These are phyloP conservation scores for Ceratocystiopsis minuta DNA, from an alignment of 2,329 filamentous ascomycete genomes.

Conservation along the genomic window DNA sequence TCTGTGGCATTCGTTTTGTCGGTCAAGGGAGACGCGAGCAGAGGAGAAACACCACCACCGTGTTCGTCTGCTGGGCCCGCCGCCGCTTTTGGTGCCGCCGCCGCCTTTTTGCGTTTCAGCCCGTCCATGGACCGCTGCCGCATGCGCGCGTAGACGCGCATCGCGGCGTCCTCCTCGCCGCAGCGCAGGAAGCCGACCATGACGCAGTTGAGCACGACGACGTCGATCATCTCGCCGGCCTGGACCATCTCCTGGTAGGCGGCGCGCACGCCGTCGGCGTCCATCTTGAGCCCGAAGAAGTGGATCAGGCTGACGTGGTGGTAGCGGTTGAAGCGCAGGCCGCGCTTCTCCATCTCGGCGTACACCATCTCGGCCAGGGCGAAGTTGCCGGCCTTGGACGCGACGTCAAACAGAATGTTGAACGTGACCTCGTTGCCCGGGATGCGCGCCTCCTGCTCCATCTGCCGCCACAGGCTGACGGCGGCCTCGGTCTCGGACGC, in stretches of 20 bases:
- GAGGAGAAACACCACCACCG: too few species aligned
- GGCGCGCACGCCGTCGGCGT: slow-evolving; percentile 55
- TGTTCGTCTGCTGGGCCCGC: too few species aligned
- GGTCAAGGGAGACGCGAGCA: too few species aligned
- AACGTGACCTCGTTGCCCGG: slow-evolving; percentile 64
- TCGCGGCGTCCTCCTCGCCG: slow-evolving; percentile 58
- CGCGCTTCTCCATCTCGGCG: slow-evolving; percentile 57
- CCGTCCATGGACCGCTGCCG: slow-evolving; percentile 33
- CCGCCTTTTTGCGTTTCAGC: neutral
- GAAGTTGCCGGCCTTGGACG: slow-evolving; percentile 72
- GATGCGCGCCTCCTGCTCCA: slow-evolving; percentile 57
- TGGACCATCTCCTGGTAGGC: slow-evolving; percentile 74
- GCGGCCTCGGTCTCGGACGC: slow-evolving; percentile 47
- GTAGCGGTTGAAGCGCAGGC: slow-evolving; percentile 53
- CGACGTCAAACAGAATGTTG: slow-evolving; percentile 79
- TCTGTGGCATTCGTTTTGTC: neutral
- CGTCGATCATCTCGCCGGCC: slow-evolving; percentile 75
- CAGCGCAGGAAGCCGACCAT: slow-evolving; percentile 61
- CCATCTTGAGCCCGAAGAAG: slow-evolving; percentile 58
- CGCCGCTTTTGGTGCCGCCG: neutral
- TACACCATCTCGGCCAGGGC: slow-evolving; percentile 69
- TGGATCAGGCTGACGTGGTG: slow-evolving; percentile 71
- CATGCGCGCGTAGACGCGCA: slow-evolving; percentile 73
- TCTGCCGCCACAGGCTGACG: slow-evolving; percentile 68
- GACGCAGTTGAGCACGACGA: slow-evolving; percentile 69